Evolutionary conservation across 2,329 filamentous ascomycete genomes (phyloP).

Genomic region (Aspergillus pseudonomiae): DNA sequence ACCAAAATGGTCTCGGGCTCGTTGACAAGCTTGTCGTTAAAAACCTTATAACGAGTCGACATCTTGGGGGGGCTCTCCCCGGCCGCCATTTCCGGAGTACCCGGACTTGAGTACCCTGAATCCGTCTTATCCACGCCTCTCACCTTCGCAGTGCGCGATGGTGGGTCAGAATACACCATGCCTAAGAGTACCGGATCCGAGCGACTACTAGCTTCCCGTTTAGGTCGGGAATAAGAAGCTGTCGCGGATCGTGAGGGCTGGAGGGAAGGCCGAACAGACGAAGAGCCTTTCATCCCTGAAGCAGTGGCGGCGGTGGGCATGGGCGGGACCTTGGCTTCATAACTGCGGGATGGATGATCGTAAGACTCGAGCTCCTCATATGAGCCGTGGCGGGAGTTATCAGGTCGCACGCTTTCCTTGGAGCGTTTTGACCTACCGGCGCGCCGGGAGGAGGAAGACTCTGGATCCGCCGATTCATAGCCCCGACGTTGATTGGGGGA

Average conservation of each 20-base stretch:
- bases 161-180: conserved; percentile 30
- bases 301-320: conserved; percentile 42
- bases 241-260: conserved; percentile 35
- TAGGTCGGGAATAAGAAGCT: conserved; percentile 33
- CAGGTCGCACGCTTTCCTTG: conserved; percentile 26
- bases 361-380: conserved; percentile 33
- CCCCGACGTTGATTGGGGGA: conserved; percentile 35
- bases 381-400: conserved; percentile 35
- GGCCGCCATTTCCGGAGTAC: conserved; percentile 43
- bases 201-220: conserved; percentile 31
- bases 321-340: conserved; percentile 35
- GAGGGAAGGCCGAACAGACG: conserved; percentile 33
- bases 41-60: conserved; percentile 37
- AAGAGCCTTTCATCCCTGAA: conserved; percentile 32
- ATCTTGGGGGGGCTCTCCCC: conserved; percentile 38
- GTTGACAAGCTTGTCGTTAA: conserved; percentile 26
- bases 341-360: conserved; percentile 19
- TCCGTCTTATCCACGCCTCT: conserved; percentile 43
- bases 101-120: conserved; percentile 50
- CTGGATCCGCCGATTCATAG: conserved; percentile 36
- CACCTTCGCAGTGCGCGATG: conserved; percentile 40
- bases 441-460: conserved; percentile 33
- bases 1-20: conserved; percentile 33
- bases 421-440: conserved; percentile 35
- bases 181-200: conserved; percentile 30